Conservation (phyloP, 352 stramenopile species). For the Elongisporangium prolatum region DNA sequence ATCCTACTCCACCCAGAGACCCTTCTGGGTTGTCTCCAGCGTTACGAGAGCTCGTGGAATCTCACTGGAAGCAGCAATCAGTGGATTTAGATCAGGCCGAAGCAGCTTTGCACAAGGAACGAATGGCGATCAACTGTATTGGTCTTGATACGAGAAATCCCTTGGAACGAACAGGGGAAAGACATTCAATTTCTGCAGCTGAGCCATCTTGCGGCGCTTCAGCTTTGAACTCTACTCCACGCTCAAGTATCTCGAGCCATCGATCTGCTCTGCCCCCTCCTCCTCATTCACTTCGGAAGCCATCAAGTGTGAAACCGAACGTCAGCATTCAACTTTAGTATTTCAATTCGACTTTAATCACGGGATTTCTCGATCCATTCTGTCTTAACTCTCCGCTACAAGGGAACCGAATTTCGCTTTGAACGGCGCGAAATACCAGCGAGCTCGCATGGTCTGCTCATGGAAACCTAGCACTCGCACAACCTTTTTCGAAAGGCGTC, state of each 20-base stretch:
- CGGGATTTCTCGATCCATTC: no score
- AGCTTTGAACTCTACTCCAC: background rate
- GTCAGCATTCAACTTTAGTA: conserved; percentile 11
- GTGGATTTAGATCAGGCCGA: conserved; percentile 9
- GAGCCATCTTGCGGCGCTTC: background rate
- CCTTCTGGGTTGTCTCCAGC: conserved; percentile 46
- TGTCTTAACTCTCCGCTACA: no score
- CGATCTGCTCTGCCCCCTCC: background rate
- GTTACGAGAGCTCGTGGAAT: conserved; percentile 49
- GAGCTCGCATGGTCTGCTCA: background rate
- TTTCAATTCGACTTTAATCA: background rate
- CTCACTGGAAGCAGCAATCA: conserved; percentile 41
- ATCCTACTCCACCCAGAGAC: conserved; percentile 15
- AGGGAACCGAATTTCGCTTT: background rate
- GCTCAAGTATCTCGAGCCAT: conserved; percentile 1
- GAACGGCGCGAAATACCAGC: background rate
- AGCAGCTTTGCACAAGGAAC: conserved; percentile 27
- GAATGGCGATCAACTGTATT: conserved; percentile 36
- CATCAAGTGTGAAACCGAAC: background rate
- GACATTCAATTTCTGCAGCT: background rate
- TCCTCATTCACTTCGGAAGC: background rate
- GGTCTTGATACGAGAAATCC: conserved; percentile 24
- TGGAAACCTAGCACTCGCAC: background rate
- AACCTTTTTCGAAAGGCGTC: background rate
- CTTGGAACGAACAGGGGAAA: background rate